These are phyloP conservation scores for Sanguinoderma infundibulare DNA, from an alignment of 1,284 basidiomycete genomes.

Conservation along the genomic window DNA sequence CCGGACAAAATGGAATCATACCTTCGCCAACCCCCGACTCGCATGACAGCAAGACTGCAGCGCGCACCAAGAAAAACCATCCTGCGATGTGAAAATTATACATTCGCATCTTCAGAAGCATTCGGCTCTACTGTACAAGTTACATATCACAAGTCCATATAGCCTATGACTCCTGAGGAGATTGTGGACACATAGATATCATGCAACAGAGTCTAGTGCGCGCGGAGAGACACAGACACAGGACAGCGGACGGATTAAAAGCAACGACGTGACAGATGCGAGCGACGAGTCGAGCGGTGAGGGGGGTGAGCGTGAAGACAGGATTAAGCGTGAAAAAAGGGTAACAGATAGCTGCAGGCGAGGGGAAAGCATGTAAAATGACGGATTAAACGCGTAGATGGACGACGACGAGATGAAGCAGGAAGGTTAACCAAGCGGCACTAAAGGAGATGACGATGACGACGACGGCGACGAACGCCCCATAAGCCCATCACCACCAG, in stretches of 20 bases:
- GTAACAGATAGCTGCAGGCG: background rate
- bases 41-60: background rate
- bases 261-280: slow-evolving; percentile 13
- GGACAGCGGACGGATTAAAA: slow-evolving; percentile 7
- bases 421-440: slow-evolving; percentile 1
- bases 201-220: slow-evolving; percentile 29
- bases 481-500: slow-evolving; percentile 9
- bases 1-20: too few relatives aligned
- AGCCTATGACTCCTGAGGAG: slow-evolving; percentile 20
- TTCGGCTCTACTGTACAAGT: slow-evolving; percentile 30
- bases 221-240: background rate
- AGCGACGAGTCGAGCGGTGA: background rate
- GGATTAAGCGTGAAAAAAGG: background rate
- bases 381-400: background rate
- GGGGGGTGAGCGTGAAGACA: background rate
- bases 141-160: slow-evolving; percentile 25
- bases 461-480: slow-evolving; percentile 14
- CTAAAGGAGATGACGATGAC: slow-evolving; percentile 3
- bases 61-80: background rate
- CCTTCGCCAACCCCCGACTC: too few relatives aligned
- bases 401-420: background rate
- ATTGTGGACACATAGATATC: slow-evolving; percentile 26
- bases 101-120: slow-evolving; percentile 14
- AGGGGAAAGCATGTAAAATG: too few relatives aligned
- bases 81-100: slow-evolving; percentile 5